Evolutionary conservation across 2,329 filamentous ascomycete species (phyloP).

Genomic region (Aspergillus nomiae): DNA sequence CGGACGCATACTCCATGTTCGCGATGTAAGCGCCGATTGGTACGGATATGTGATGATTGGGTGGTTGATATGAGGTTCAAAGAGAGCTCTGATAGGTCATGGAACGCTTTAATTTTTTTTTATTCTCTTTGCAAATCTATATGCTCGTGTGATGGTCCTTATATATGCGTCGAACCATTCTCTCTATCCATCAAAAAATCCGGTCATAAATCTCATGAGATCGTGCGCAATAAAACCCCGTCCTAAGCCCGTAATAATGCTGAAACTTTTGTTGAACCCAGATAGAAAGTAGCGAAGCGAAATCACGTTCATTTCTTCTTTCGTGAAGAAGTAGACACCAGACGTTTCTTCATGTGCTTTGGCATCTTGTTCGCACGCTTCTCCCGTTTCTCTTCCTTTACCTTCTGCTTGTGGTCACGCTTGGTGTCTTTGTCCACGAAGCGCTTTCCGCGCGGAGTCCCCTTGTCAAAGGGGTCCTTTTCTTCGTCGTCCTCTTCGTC

Average conservation of each 20-base stretch:
- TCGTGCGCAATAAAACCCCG: constrained; percentile 26
- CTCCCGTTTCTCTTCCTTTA: constrained; percentile 95
- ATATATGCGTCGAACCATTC: constrained; percentile 19
- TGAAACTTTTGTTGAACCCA: constrained; percentile 9
- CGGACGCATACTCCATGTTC: constrained; percentile 36
- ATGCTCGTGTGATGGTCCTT: constrained; percentile 1
- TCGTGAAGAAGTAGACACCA: constrained; percentile 31
- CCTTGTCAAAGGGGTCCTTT: constrained; percentile 60
- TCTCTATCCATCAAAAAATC: constrained; percentile 12
- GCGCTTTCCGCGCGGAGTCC: constrained; percentile 73
- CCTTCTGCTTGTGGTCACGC: constrained; percentile 80
- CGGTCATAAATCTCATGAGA: constrained; percentile 28
- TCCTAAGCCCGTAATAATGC: constrained; percentile 4
- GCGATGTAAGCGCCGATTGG: constrained; percentile 33
- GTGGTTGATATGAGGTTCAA: constrained; percentile 35
- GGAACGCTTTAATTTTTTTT: constrained; percentile 6
- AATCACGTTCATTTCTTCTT: constrained; percentile 39
- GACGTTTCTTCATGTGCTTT: constrained; percentile 84
- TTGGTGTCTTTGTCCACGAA: constrained; percentile 93
- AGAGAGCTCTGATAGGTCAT: constrained; percentile 46
- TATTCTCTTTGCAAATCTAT: constrained; percentile 5
- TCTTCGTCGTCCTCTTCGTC: constrained; percentile 54
- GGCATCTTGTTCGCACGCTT: constrained; percentile 95
- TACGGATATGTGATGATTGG: constrained; percentile 5
- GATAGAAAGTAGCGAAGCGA: neutral